phyloP scores from a whole-genome alignment of 2,329 filamentous ascomycete genomes.

The Talaromyces rugulosus region DNA sequence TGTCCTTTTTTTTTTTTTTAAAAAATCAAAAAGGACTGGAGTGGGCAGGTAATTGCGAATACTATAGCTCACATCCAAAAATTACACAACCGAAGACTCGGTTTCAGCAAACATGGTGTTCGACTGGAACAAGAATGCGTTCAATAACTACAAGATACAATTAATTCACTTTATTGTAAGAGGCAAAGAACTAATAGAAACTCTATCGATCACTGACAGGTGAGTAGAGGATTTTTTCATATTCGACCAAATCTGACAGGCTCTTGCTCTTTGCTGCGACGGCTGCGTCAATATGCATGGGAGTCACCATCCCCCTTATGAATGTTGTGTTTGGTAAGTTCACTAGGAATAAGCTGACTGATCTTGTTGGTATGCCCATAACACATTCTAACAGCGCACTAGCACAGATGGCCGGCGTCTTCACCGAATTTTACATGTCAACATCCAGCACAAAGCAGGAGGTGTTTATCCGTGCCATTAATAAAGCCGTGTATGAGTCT shows the following conservation, averaged over 20 bases:
- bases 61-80: background rate
- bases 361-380: background rate
- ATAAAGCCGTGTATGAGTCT: background rate
- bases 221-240: background rate
- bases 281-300: background rate
- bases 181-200: background rate
- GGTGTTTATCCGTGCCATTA: background rate
- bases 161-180: background rate
- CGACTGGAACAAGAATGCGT: background rate
- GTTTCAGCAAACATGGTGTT: background rate
- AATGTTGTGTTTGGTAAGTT: slow-evolving; percentile 56
- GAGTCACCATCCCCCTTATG: slow-evolving; percentile 45
- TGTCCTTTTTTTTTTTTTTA: background rate
- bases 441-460: background rate
- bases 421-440: slow-evolving; percentile 40
- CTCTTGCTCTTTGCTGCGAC: background rate
- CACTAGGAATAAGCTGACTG: slow-evolving; percentile 13
- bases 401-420: slow-evolving; percentile 49
- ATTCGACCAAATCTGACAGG: background rate
- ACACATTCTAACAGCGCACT: background rate
- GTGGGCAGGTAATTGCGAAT: background rate
- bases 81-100: background rate
- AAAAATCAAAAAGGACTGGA: background rate
- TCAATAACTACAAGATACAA: background rate
- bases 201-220: background rate